Percentiles rank a stretch among this genome's conserved stretches.
Evolutionary conservation across 345 rosid species (phyloP).

Genomic region (Aurinia saxatilis): DNA sequence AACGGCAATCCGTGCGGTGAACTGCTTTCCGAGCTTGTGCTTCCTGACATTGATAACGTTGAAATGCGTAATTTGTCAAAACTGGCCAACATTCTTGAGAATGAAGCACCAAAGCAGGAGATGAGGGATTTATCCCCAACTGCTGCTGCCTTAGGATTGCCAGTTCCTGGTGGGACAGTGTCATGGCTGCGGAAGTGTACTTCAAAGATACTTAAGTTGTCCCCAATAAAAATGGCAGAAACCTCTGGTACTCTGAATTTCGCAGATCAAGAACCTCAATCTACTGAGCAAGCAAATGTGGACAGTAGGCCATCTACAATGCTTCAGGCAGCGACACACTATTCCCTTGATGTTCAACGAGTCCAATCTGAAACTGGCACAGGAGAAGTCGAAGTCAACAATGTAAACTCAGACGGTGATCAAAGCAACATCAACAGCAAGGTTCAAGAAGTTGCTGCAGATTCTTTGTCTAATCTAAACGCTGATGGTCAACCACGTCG

Average conservation of each 20-base stretch:
- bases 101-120: slow-evolving; percentile 20
- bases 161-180: slow-evolving; percentile 49
- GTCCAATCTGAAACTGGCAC: slow-evolving; percentile 35
- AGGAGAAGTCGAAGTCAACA: slow-evolving; percentile 39
- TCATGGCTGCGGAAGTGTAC: slow-evolving; percentile 86
- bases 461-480: slow-evolving; percentile 42
- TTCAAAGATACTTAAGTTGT: slow-evolving; percentile 62
- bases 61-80: slow-evolving; percentile 42
- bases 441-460: slow-evolving; percentile 40
- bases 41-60: slow-evolving; percentile 62
- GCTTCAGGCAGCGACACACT: slow-evolving; percentile 33
- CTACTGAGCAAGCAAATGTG: slow-evolving; percentile 28
- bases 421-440: slow-evolving; percentile 48
- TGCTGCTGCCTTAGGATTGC: slow-evolving; percentile 33
- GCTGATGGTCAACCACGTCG: slow-evolving; percentile 40
- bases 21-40: slow-evolving; percentile 54
- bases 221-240: slow-evolving; percentile 58
- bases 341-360: slow-evolving; percentile 41
- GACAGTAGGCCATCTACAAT: slow-evolving; percentile 40
- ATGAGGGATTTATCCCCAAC: slow-evolving; percentile 26
- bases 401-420: slow-evolving; percentile 37
- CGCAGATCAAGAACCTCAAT: slow-evolving; percentile 18
- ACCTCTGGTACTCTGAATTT: slow-evolving; percentile 33
- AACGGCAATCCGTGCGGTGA: slow-evolving; percentile 70
- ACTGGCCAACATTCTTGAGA: slow-evolving; percentile 28